Evolutionary conservation across 2,329 filamentous ascomycete genomes (phyloP).

Genomic region (Botrytis squamosa): DNA sequence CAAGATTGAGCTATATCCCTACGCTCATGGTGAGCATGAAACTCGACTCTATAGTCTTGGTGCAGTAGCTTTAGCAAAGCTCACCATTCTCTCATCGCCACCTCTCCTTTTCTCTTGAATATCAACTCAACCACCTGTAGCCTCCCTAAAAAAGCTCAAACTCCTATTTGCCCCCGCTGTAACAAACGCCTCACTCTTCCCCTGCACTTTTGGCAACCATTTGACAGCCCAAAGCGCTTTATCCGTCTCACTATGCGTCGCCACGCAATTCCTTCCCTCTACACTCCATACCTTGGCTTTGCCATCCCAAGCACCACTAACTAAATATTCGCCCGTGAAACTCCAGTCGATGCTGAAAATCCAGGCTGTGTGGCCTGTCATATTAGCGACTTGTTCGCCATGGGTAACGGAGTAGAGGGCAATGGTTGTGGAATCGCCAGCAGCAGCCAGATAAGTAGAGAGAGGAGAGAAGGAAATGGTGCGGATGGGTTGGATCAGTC

Average conservation of each 20-base stretch:
- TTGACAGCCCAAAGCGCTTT: slow-evolving; percentile 79
- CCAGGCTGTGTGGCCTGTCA: slow-evolving; percentile 80
- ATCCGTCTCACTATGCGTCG: slow-evolving; percentile 89
- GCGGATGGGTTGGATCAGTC: slow-evolving; percentile 82
- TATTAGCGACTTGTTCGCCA: slow-evolving; percentile 86
- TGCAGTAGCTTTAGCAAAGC: neutral
- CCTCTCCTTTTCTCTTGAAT: too few species aligned
- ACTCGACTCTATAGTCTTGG: too few species aligned
- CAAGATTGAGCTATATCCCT: neutral
- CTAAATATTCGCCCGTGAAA: slow-evolving; percentile 83
- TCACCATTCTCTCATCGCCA: neutral
- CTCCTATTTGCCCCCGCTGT: slow-evolving; percentile 74
- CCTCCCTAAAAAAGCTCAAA: slow-evolving; percentile 81
- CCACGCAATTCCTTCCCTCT: slow-evolving; percentile 78
- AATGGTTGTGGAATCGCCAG: slow-evolving; percentile 85
- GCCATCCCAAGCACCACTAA: slow-evolving; percentile 86
- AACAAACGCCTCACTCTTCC: slow-evolving; percentile 67
- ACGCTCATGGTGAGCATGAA: neutral
- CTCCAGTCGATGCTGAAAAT: slow-evolving; percentile 92
- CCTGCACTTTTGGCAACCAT: slow-evolving; percentile 71
- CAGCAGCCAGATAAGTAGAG: slow-evolving; percentile 80
- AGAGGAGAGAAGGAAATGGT: slow-evolving; percentile 85
- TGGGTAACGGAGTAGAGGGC: slow-evolving; percentile 89
- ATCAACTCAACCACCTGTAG: slow-evolving; percentile 54
- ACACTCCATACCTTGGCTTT: slow-evolving; percentile 97